Evolutionary conservation across 1,284 basidiomycete species (phyloP).

Genomic region (Thelephora terrestris): DNA sequence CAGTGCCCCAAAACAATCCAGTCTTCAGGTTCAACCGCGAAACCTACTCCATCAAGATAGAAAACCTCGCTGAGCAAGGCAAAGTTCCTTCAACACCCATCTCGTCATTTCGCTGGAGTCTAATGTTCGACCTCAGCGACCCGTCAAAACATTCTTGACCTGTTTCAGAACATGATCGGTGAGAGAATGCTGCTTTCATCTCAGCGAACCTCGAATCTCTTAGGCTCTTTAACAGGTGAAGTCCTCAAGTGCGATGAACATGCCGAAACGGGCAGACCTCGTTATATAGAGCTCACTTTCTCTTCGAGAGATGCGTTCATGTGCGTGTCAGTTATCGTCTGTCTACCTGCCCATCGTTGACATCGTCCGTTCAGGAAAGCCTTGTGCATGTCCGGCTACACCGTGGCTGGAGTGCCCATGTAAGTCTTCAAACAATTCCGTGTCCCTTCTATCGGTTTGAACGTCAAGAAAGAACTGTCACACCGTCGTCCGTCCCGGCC

Average conservation of each 20-base stretch:
- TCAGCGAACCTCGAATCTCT: conserved; percentile 1
- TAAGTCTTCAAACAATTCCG: conserved; percentile 21
- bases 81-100: background rate
- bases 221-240: conserved; percentile 27
- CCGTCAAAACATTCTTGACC: conserved; percentile 39
- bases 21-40: conserved; percentile 27
- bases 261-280: conserved; percentile 30
- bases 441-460: background rate
- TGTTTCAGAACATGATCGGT: conserved; percentile 52
- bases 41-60: conserved; percentile 31
- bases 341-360: conserved; percentile 6
- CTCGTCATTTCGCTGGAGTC: background rate
- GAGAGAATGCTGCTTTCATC: background rate
- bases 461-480: conserved; percentile 25
- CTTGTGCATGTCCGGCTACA: conserved; percentile 56
- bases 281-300: conserved; percentile 42
- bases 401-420: conserved; percentile 44
- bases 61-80: conserved; percentile 31
- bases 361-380: conserved; percentile 37
- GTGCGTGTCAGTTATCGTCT: conserved; percentile 21
- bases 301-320: conserved; percentile 35
- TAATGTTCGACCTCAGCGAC: conserved; percentile 23
- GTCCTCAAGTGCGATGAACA: conserved; percentile 31
- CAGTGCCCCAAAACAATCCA: conserved; percentile 10
- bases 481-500: conserved; percentile 12